Base-by-base conservation (phyloP, 164 flowering plant species). In the Annona squamosa region DNA sequence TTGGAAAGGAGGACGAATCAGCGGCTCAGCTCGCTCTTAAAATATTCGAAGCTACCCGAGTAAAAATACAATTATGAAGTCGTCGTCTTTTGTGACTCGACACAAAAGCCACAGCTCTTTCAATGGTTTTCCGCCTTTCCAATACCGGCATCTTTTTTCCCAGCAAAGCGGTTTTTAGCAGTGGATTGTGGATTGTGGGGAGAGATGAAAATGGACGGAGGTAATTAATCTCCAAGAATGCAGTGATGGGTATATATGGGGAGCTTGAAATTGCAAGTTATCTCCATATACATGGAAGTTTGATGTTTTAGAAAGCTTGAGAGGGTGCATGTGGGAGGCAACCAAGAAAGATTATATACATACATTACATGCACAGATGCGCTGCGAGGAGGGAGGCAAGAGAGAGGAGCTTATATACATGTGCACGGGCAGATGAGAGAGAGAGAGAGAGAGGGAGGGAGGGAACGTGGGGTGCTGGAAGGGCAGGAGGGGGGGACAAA, bases 391-490 rank as follows among this genome's bases (percentile, higher is more conserved):
- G 72, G 67, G 62, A 66, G 71, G 71, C 61, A 64, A 76, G 3
- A 56, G 37, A 7, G 70, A 13, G 62, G 48, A 17, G 59, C 26
- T 46, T 2, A 6, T 17, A 47, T 46, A 42, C 43, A 5, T 59
- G 61, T 61, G 37, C 16, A 57, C 46, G 4, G 10, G 2, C 1
- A 57, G 71, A 26, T 26, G 73, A 69, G 59, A 18, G 4, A 9
- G 42, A 52, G 59, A 52, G 17, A 52, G 59, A 52, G 59, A 52
- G 59, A 52, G 59, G 73, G 71, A 80, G 73, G 74, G 77, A 72
- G 79, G 67, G 79, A 80, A 77, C 81, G 73, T 79, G 85, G 81
- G 70, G 75, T 73, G 85, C 64, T 76, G 79, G 78, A 26, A 26
- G 37, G 76, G 71, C 75, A 63, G 43, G 61, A 46, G 63, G 13